Evolutionary conservation across 768 basidiomycete species (phyloP), one percentile per base, ranked within the genome.

Genomic region (Naganishia friedmannii): DNA sequence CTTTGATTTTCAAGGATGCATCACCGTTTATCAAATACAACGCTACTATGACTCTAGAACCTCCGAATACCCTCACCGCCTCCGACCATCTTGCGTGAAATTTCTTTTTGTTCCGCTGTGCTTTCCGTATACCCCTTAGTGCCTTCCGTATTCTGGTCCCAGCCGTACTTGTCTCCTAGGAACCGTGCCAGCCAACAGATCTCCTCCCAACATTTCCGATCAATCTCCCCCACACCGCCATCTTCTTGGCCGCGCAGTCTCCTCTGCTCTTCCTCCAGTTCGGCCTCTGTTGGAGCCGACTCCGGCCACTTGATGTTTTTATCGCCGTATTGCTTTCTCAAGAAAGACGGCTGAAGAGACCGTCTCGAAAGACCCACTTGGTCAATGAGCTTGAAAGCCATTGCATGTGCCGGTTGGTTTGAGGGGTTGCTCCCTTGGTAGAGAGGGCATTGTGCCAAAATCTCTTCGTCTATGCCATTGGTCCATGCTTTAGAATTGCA

Each of bases 81-180:
- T 21, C 68, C 68, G 15, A 69, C 68, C 68, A 69, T 69, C 57
- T 60, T 69, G 13, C 68, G 55, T 31, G 56, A 58, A 23, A 69
- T 60, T 45, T 69, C 68, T 46, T 69, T 69, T 32, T 69, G 68
- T 51, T 69, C 56, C 28, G 60, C 68, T 23, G 68, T 69, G 53
- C 68, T 69, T 45, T 69, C 68, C 42, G 68, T 69, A 46, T 69
- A 69, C n/a, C 68, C 68, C 48, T 23, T 48, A 15, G 68, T 69
- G 2, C 68, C 68, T 34, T 69, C 68, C 29, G 58, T 57, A 34
- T 63, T 53, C 45, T 32, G 42, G 15, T 63, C 57, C 68, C 68
- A 69, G 13, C 56, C 55, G 32, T 69, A 69, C 57, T 48, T 69
- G 19, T 63, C 57, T 23, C 56, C 68, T 31, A 69, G 28, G 29